Base-by-base conservation (phyloP, 768 basidiomycete species). In the Boletellus emodensis region DNA sequence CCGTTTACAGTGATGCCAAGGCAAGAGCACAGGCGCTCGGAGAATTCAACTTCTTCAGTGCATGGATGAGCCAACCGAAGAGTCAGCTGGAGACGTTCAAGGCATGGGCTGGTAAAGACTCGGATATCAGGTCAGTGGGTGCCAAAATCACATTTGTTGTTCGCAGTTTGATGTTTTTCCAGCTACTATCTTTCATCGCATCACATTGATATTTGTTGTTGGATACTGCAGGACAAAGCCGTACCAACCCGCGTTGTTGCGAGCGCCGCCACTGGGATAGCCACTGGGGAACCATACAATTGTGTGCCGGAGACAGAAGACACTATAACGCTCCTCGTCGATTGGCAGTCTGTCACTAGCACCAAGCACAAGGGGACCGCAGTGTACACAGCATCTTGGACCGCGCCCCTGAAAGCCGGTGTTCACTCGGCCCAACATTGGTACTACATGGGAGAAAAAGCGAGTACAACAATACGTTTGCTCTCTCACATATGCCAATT, bases 1-100 rank as follows among this genome's bases (percentile, higher is more conserved):
- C 94, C 6, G 91, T 86, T 12, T 95, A 96, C 74, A 87, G 87
- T 61, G 93, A 96, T 64, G 94, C 92, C 35, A 85, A 83, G 61
- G 85, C 83, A 4, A 83, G 86, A 46, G 87, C 87, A 26, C 79
- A 76, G 24, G 70, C 79, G 7, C 76, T 94, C 22, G 91, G 93
- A 32, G 90, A 94, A 68, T 92, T 94, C 73, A 95, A 94, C 72
- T 95, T 92, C 71, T 95, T 93, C 81, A 90, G 75, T 58, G 90
- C 92, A 34, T 95, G 94, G 91, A 96, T 96, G 94, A 92, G 89
- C 62, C 94, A 95, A 68, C 94, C 94, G 38, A 96, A 96, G 72
- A 85, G 82, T 61, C 94, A 96, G 69, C 78, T 96, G 24, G 90
- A 93, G 69, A 95, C 94, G 0, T 96, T 95, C 82, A 83, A 84